Evolutionary conservation across 2,329 filamentous ascomycete genomes (phyloP).

Genomic region (Fusarium veterinarium): DNA sequence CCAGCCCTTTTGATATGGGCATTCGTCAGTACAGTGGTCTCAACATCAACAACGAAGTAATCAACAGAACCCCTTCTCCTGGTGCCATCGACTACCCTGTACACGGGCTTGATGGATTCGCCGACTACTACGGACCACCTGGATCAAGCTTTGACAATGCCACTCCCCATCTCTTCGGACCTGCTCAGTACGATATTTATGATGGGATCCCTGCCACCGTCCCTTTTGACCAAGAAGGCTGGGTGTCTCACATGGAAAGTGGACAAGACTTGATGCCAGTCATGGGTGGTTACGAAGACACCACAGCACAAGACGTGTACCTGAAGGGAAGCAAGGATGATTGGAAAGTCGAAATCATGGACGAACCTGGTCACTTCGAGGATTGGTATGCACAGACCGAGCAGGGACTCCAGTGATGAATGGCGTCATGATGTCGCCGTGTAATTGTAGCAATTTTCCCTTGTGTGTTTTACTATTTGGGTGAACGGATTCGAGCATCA

Average conservation of each 20-base stretch:
- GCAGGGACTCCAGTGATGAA: slow-evolving; percentile 29
- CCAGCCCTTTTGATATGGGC: slow-evolving; percentile 22
- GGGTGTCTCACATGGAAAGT: slow-evolving; percentile 14
- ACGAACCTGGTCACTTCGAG: slow-evolving; percentile 47
- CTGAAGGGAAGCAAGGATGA: slow-evolving; percentile 49
- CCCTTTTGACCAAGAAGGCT: slow-evolving; percentile 25
- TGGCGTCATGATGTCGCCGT: not conserved
- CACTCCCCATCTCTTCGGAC: slow-evolving; percentile 12
- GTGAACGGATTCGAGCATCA: slow-evolving; percentile 12
- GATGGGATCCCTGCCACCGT: slow-evolving; percentile 17
- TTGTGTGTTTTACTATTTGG: slow-evolving; percentile 11
- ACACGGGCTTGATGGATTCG: slow-evolving; percentile 26
- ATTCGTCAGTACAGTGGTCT: slow-evolving; percentile 23
- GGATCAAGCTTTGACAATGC: slow-evolving; percentile 18
- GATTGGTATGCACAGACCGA: slow-evolving; percentile 49
- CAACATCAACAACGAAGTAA: slow-evolving; percentile 13
- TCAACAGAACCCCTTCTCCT: slow-evolving; percentile 39
- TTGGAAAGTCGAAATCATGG: slow-evolving; percentile 52
- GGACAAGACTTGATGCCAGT: slow-evolving; percentile 19
- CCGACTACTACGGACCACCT: slow-evolving; percentile 16
- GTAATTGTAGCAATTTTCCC: slow-evolving; percentile 14
- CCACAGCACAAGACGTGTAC: slow-evolving; percentile 44
- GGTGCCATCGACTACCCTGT: slow-evolving; percentile 25
- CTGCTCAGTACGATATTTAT: slow-evolving; percentile 20
- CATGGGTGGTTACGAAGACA: slow-evolving; percentile 21